Evolutionary conservation across 257 asterid genomes (phyloP), one percentile per base, ranked within the genome.

Genomic region (Paulownia fortunei): DNA sequence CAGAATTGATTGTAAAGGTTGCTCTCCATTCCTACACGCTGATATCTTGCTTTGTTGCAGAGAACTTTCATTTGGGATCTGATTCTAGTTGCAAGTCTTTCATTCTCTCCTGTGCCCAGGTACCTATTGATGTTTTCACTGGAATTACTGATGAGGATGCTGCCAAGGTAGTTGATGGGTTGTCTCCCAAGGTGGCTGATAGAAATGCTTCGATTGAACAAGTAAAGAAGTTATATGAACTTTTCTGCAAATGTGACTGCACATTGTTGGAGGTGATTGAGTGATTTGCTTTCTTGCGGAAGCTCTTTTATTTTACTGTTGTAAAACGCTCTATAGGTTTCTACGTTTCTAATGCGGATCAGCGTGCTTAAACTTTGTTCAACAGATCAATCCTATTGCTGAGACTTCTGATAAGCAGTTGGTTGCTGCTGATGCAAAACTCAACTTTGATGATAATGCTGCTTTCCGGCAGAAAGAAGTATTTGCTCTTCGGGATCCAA

Each of bases 381-480:
- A 32, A 81, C 89, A 92, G 99, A 89, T 96, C 87, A 96, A 96
- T 80, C 99, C 97, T 26, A 91, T 96, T 67, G 99, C 96, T 8
- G 99, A 96, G 86, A 96, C 99, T 41, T 80, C 99, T 76, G 98
- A 92, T 74, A 93, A 89, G 58, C 87, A 87, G 83, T 74, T 96
- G 82, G 97, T 96, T 59, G 98, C 98, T 74, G 99, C 99, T 73
- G 99, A 96, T 88, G 99, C 99, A 73, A 93, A 96, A 87, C 88
- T 96, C 55, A 96, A 96, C 88, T 96, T 96, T 79, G 98, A 96
- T 56, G 99, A 96, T 78, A 96, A 96, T 89, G 99, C 99, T 77
- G 93, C 92, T 74, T 96, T 85, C 87, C 92, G 98, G 54, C 98
- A 90, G 74, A 92, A 88, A 80, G 99, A 93, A 70, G 82, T 93